Base-by-base conservation (phyloP, 2,329 filamentous ascomycete species). In the Hypoxylon sp. region DNA sequence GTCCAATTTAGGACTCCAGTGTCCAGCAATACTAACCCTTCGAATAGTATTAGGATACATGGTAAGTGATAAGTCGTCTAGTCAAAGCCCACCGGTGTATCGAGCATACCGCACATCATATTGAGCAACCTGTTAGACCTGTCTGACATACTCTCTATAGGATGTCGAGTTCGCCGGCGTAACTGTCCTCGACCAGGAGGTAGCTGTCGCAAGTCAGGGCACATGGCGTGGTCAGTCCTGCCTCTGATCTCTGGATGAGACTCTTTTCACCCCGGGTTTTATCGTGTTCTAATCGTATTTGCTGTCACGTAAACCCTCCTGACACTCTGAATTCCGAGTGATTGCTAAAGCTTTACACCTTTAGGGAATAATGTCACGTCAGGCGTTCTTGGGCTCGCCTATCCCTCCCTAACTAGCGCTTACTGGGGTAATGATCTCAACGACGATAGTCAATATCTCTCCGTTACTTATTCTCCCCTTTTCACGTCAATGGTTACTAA, bases 301-400 rank as follows among this genome's bases (percentile, higher is more conserved):
- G 7, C 16, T n/a, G 36, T 40, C 20, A 40, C 20, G 4, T 40
- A 40, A 2, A 7, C 16, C 2, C 8, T 8, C 5, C 36, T 40
- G 4, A 40, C 36, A 9, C 4, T 9, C 11, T 11, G 36, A 3
- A 40, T 20, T 40, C 36, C 4, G 36, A 20, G 16, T 20, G 4
- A 40, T 40, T 20, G 16, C 36, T 40, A 9, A 49, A 49, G 5
- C 45, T 24, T 54, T 22, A 1, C n/a, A 16, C 7, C 42, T 36
- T 7, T 24, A 70, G 68, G 68, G 7, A 68, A 70, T 74, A 85
- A 85, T 72, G 69, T 80, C 44, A 85, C 84, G 22, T 82, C 81
- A 57, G 84, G 84, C 4, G 76, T 86, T 45, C 73, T 86, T 18
- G 84, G 84, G 0, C 78, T 86, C 61, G 83, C 82, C 0, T 86